Evolutionary conservation across 495 filamentous ascomycete species (phyloP).

Genomic region (Podospora bellae-mahoneyi): DNA sequence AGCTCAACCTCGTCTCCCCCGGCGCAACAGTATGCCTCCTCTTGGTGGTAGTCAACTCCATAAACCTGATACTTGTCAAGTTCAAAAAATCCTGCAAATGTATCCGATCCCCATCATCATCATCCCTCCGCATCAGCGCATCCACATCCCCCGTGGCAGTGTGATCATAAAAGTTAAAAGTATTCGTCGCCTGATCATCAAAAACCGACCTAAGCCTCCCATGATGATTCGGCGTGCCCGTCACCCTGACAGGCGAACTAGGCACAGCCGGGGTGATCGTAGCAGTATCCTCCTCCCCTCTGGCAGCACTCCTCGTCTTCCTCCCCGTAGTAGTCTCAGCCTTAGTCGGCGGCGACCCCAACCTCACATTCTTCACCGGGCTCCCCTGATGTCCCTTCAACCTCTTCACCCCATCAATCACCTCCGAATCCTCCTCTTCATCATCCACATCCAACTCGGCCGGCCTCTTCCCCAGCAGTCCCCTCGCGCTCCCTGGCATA

Average conservation of each 20-base stretch:
- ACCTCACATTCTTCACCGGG: slow-evolving; percentile 70
- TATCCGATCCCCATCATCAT: slow-evolving; percentile 61
- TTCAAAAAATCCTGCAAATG: slow-evolving; percentile 90
- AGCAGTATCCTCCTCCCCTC: slow-evolving; percentile 24
- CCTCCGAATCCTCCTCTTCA: slow-evolving; percentile 62
- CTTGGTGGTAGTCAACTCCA: slow-evolving; percentile 91
- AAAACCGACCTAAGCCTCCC: slow-evolving; percentile 49
- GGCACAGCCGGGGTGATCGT: slow-evolving; percentile 40
- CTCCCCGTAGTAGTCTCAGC: slow-evolving; percentile 59
- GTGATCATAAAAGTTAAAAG: slow-evolving; percentile 45
- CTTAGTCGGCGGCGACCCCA: slow-evolving; percentile 64
- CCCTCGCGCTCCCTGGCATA: slow-evolving; percentile 69
- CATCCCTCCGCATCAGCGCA: slow-evolving; percentile 31
- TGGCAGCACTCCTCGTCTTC: slow-evolving; percentile 48
- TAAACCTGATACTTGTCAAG: slow-evolving; percentile 93
- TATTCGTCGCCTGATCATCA: slow-evolving; percentile 40
- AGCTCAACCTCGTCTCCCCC: slow-evolving; percentile 39
- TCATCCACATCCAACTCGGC: slow-evolving; percentile 55
- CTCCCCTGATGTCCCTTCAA: slow-evolving; percentile 69
- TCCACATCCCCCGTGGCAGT: slow-evolving; percentile 32
- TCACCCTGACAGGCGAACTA: slow-evolving; percentile 48
- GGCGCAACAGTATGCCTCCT: slow-evolving; percentile 78
- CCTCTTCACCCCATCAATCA: slow-evolving; percentile 62
- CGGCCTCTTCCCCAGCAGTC: slow-evolving; percentile 71
- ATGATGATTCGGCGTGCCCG: slow-evolving; percentile 48